Base-by-base conservation (phyloP, 2,329 filamentous ascomycete genomes). In the Emergomyces africanus region DNA sequence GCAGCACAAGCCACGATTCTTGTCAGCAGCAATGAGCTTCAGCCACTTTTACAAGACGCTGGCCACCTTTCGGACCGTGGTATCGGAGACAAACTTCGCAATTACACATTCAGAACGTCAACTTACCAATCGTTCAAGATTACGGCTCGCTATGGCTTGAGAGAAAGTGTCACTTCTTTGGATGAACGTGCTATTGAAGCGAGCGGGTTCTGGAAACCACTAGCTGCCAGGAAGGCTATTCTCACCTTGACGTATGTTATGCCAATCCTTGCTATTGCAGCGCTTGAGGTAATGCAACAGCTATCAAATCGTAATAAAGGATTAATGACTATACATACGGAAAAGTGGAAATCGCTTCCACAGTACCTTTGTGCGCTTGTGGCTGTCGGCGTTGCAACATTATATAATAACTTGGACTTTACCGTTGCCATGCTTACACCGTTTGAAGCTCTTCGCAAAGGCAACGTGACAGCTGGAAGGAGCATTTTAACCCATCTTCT, bases 121-220 rank as follows among this genome's bases (percentile, higher is more conserved):
- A 39, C 53, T 42, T 42, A 42, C 53, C 53, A 33, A 39, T 55
- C 53, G 25, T 55, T 55, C 35, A 55, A 15, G 39, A 55, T 55
- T 25, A 55, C 30, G 10, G 39, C 53, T 39, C 35, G 35, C 25
- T 39, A 55, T n/a, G 14, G 9, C 20, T 18, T 55, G 23, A 15
- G 35, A 28, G 35, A 55, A 42, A 55, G 39, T 10, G 15, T 37
- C 35, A 35, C 30, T 14, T 39, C 30, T 41, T 12, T 39, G 8
- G 33, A 25, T 28, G 53, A 55, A 18, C 35, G 41, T 3, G 20
- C 20, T 23, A 14, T 35, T n/a, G 33, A 37, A 42, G 20, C 35
- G 14, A 35, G 35, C 12, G 25, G 39, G 5, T 55, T 55, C 25
- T 55, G 53, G 53, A 55, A 28, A 14, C 53, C 53, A 2, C 35